Percentiles rank a stretch among this genome's conserved stretches.
Conservation (phyloP, 2,329 filamentous ascomycete species). For the Aspergillus hortae region DNA sequence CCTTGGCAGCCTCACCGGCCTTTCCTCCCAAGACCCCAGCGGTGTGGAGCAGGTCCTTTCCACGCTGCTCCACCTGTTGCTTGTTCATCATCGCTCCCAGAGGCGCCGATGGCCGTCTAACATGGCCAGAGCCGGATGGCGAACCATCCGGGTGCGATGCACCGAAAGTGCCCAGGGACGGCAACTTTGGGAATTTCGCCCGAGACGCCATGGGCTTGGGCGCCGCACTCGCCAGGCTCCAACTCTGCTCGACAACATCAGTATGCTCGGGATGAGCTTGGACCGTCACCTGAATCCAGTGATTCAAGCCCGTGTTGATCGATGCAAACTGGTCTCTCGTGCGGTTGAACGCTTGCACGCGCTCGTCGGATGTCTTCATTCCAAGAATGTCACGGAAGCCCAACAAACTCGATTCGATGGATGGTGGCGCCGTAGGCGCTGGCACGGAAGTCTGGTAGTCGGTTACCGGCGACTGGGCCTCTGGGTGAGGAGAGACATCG, state of each 20-base stretch:
- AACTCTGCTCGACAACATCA: conserved; percentile 39
- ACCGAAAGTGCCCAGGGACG: conserved; percentile 28
- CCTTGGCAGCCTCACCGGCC: conserved; percentile 79
- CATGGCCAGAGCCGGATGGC: conserved; percentile 31
- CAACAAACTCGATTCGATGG: conserved; percentile 43
- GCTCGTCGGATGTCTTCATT: conserved; percentile 61
- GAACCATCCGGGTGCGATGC: conserved; percentile 28
- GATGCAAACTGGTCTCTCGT: conserved; percentile 67
- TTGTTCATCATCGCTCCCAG: conserved; percentile 46
- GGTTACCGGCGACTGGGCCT: conserved; percentile 3
- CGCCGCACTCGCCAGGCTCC: conserved; percentile 26
- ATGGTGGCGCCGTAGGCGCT: conserved; percentile 12
- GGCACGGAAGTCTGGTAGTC: conserved; percentile 9
- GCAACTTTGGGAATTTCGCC: conserved; percentile 41
- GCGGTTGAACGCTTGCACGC: conserved; percentile 70
- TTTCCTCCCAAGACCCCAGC: conserved; percentile 69
- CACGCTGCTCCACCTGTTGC: conserved; percentile 71
- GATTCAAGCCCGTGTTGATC: conserved; percentile 70
- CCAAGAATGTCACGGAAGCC: conserved; percentile 75
- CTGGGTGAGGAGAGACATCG: conserved; percentile 6
- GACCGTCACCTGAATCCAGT: conserved; percentile 53
- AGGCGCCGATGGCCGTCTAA: conserved; percentile 33
- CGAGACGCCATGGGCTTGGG: conserved; percentile 30
- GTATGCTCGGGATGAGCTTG: conserved; percentile 53
- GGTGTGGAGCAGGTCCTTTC: conserved; percentile 83